A percentile compares a stretch with the other conserved stretches of the same genome.
Conservation (phyloP, 345 rosid species). For the Crucihimalaya himalaica region DNA sequence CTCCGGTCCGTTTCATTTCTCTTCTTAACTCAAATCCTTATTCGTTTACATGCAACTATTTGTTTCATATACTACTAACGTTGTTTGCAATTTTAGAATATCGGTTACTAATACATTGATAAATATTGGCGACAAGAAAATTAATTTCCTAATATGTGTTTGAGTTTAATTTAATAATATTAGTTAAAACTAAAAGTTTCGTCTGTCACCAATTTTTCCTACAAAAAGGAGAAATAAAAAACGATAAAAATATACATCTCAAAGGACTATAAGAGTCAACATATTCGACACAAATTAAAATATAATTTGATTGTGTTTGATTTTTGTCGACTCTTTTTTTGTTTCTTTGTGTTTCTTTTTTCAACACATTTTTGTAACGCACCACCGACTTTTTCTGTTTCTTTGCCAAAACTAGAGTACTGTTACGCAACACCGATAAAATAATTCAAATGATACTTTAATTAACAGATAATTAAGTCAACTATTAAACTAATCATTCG, state of each 20-base stretch:
- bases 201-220: not conserved
- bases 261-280: slow-evolving; percentile 11
- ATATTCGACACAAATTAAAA: slow-evolving; percentile 18
- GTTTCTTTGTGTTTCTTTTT: slow-evolving; percentile 2
- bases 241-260: not conserved
- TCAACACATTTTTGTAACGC: slow-evolving; percentile 22
- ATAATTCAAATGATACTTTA: not conserved
- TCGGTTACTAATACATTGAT: not conserved
- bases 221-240: too few relatives aligned
- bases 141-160: not conserved
- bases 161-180: not conserved
- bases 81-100: not conserved
- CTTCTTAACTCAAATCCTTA: not conserved
- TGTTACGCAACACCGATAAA: slow-evolving; percentile 10
- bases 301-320: slow-evolving; percentile 10
- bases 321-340: slow-evolving; percentile 4
- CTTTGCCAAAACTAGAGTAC: not conserved
- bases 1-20: slow-evolving; percentile 52
- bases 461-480: not conserved
- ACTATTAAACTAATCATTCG: slow-evolving; percentile 4
- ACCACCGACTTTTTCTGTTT: slow-evolving; percentile 26
- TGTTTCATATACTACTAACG: not conserved
- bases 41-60: not conserved
- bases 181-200: not conserved
- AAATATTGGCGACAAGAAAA: not conserved